Conservation (phyloP, 176 grass and related monocot genomes). For the Chrysopogon serrulatus region DNA sequence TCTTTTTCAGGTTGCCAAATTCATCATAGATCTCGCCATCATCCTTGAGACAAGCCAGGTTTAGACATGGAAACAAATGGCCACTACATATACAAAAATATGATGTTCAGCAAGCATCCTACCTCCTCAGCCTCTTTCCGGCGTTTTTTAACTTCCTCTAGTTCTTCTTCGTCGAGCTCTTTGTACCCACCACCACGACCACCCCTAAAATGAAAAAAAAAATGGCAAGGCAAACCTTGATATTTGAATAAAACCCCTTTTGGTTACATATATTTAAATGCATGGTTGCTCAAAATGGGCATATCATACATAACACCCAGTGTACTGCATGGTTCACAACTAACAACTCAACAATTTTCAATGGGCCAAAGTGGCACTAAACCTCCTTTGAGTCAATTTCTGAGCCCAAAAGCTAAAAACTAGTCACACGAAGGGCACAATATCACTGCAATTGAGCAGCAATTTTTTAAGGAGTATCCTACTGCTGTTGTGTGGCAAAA, state of each 20-base stretch:
- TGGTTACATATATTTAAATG: neutral
- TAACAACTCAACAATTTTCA: neutral
- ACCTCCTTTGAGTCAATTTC: neutral
- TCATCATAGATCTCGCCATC: conserved; percentile 99
- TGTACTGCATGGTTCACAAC: too few species aligned
- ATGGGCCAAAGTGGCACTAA: neutral
- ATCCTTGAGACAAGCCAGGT: conserved; percentile 52
- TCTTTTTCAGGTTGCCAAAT: conserved; percentile 99
- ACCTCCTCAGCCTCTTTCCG: conserved; percentile 93
- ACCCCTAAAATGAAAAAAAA: conserved; percentile 46
- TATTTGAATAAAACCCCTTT: neutral
- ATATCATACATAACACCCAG: neutral
- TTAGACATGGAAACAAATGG: conserved; percentile 21
- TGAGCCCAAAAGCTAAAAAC: neutral
- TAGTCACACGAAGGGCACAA: neutral
- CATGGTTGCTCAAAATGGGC: neutral
- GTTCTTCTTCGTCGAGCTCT: conserved; percentile 97
- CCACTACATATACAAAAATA: neutral
- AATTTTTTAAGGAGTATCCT: neutral
- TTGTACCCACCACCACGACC: conserved; percentile 94
- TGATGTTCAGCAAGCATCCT: conserved; percentile 5
- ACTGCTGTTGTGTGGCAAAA: neutral
- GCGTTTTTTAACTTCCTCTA: conserved; percentile 86
- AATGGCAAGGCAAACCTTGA: neutral
- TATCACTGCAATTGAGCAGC: neutral